A percentile compares a stretch with the other conserved stretches of the same genome.
These are phyloP conservation scores for Spirogloea muscicola DNA, from an alignment of 139 green algal genomes.

Conservation along the genomic window DNA sequence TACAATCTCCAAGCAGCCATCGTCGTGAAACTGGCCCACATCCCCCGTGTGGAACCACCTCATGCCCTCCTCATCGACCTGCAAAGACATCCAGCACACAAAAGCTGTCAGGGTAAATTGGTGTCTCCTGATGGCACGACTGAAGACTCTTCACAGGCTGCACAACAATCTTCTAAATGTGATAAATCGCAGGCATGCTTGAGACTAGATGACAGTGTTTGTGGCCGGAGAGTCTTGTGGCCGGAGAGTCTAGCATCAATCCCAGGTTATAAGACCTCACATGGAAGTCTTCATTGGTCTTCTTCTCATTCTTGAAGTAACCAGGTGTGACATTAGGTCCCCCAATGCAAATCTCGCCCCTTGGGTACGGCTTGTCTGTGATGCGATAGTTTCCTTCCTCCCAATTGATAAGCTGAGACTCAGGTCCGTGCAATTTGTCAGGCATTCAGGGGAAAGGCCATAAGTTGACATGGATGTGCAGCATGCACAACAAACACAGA, in stretches of 20 bases:
- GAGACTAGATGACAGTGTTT: too few relatives aligned
- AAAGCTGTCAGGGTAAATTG: too few relatives aligned
- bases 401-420: slow-evolving; percentile 53
- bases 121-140: too few relatives aligned
- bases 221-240: too few relatives aligned
- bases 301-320: slow-evolving; percentile 52
- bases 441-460: too few relatives aligned
- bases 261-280: slow-evolving; percentile 37
- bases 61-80: slow-evolving; percentile 37
- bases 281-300: slow-evolving; percentile 42
- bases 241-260: too few relatives aligned
- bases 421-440: too few relatives aligned
- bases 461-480: too few relatives aligned
- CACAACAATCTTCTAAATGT: too few relatives aligned
- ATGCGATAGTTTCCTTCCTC: slow-evolving; percentile 69
- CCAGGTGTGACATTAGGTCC: slow-evolving; percentile 45
- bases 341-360: slow-evolving; percentile 51
- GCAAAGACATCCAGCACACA: background rate
- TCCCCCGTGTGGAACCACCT: slow-evolving; percentile 54
- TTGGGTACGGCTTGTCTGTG: slow-evolving; percentile 44
- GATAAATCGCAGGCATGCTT: too few relatives aligned
- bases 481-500: background rate
- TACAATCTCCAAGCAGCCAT: slow-evolving; percentile 49
- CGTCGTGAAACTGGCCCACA: slow-evolving; percentile 43
- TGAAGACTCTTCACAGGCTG: too few relatives aligned